Percentiles rank a stretch among this genome's conserved stretches.
Conservation (phyloP, 2,329 filamentous ascomycete species). For the Alternaria novae-zelandiae region DNA sequence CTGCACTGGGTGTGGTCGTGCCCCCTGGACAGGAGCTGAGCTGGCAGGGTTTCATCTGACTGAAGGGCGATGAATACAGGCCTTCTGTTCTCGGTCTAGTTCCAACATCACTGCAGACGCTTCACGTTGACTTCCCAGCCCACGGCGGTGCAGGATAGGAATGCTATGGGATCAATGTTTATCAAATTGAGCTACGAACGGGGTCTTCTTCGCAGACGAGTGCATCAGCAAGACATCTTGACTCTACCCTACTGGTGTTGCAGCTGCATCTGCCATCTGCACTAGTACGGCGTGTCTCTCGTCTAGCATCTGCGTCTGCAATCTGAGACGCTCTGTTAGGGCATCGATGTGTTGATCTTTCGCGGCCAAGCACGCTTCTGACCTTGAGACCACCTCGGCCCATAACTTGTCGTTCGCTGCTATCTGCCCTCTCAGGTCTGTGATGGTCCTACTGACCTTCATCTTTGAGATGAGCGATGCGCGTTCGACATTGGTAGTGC, state of each 20-base stretch:
- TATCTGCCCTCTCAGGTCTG: not conserved
- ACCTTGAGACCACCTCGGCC: not conserved
- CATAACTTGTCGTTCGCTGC: not conserved
- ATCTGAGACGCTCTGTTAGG: not conserved
- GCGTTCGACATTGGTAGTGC: not conserved
- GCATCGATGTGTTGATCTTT: not conserved
- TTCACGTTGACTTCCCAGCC: too few species aligned
- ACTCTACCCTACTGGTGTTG: not conserved
- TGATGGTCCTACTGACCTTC: not conserved
- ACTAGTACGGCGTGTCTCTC: not conserved
- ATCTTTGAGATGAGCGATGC: not conserved
- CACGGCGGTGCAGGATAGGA: too few species aligned
- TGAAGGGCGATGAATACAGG: too few species aligned
- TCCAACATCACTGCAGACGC: too few species aligned
- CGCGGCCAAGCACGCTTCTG: not conserved
- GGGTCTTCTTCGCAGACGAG: not conserved
- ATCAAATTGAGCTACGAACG: not conserved
- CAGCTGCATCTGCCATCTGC: not conserved
- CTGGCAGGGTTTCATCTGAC: too few species aligned
- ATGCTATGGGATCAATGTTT: not conserved
- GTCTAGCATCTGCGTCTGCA: not conserved
- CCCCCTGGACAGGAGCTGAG: too few species aligned
- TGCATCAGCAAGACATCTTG: not conserved
- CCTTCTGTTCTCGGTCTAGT: too few species aligned
- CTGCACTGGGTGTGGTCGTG: too few species aligned